Base-by-base conservation (phyloP, 163 green algal genomes). In the Dunaliella salina region DNA sequence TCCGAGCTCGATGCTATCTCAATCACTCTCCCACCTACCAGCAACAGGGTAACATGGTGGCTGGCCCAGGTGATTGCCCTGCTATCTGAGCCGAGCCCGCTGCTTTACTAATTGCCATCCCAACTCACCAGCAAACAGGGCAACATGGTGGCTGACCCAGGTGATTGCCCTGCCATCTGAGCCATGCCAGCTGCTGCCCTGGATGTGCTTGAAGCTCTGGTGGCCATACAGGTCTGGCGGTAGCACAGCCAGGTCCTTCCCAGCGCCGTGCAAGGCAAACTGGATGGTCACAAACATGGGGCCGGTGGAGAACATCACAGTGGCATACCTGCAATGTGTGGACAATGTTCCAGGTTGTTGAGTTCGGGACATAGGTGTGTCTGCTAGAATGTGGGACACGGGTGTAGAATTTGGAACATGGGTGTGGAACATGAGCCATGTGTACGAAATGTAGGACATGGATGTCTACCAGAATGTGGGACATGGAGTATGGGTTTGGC, bases 241-340 rank as follows among this genome's bases (percentile, higher is more conserved):
- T 34, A 95, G 86, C 40, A 94, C 86, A 29, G 85, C 80, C 12
- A 95, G 80, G 20, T 85, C 85, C 12, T 50, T 24, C 30, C 88
- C 87, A 0, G 80, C 8, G 12, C 50, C 4, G 57, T 83, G 86
- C 0, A 88, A 67, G 20, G 81, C 45, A 67, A 80, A 88, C 83
- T 93, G 90, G 1, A 93, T 71, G 12, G 92, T 94, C n/a, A 95
- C 90, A 82, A 94, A 95, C 93, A 95, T 95, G 78, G 93, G 93
- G 12, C 93, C 93, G 0, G 93, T 94, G 75, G 83, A 87, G 85
- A 95, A 95, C 93, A 95, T 95, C 87, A 95, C 92, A 67, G 91
- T 93, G 26, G 91, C 88, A 83, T 95, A 95, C 86, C 93, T 93
- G 87, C 88, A 3, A 50, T 3, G 40, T 8, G 40, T 50, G 40